Base-by-base conservation (phyloP, 2,329 filamentous ascomycete species). In the Diaporthe ampelina region DNA sequence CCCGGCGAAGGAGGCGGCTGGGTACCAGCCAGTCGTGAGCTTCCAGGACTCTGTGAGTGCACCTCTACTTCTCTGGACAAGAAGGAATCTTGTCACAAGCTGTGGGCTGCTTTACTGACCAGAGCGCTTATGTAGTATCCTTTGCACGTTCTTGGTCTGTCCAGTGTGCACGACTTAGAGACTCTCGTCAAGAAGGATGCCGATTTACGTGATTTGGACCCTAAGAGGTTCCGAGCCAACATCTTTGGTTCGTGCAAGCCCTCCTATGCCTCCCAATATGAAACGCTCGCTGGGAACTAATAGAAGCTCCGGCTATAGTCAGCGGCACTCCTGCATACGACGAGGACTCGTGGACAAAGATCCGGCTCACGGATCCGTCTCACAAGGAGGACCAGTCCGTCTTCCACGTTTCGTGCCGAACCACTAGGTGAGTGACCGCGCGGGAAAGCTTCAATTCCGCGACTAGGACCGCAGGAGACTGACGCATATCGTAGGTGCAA, bases 161-260 rank as follows among this genome's bases (percentile, higher is more conserved):
- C 88, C 59, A 93, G 91, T 76, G 85, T 94, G 29, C 88, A 88
- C 65, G 87, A 91, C 65, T 86, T 94, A 35, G 89, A 91, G 74
- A 82, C 85, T 2, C 84, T 89, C 61, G 86, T 94, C 10, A 24
- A 87, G 1, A 87, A 87, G 77, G 86, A 87, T 67, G 83, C 86
- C 32, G 79, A 79, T 9, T 79, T 88, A 24, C 85, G 86, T 37
- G 83, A 86, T 37, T 85, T 95, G 0, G 90, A 92, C 73, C 88
- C 89, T 11, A 83, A 88, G 21, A 88, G 92, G 17, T 95, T 94
- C 82, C 88, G 93, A 32, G 89, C 93, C 50, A 95, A 95, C 78
- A 90, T 95, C 45, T 91, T 94, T 77, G 83, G 90, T 91, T 82
- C 81, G 84, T 77, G 2, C 19, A 26, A n/a, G 8, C 63, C 15